phyloP scores from a whole-genome alignment of 2,329 filamentous ascomycete genomes.

The Cercospora beticola region DNA sequence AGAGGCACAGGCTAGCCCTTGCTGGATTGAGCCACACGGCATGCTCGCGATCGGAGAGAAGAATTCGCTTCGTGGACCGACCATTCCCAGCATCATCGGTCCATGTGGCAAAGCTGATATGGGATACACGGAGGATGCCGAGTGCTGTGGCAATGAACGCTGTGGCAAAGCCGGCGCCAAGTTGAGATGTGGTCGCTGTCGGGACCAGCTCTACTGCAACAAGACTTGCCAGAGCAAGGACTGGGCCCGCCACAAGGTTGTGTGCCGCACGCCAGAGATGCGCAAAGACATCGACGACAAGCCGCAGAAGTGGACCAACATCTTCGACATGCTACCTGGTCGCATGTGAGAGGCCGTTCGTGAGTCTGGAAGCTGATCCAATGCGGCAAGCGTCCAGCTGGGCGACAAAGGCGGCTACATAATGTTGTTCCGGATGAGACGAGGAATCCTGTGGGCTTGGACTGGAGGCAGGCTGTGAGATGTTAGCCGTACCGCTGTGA shows the following conservation, averaged over 20 bases:
- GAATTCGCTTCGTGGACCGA: too few relatives aligned
- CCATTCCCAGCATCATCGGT: neutral
- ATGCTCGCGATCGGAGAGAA: neutral
- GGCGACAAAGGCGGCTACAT: neutral
- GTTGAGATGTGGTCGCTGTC: neutral
- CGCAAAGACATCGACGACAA: neutral
- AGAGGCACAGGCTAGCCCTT: neutral
- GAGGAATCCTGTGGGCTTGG: neutral
- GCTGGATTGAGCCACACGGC: neutral
- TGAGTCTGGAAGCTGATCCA: neutral
- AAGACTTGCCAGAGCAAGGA: conserved; percentile 11
- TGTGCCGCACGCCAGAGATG: conserved; percentile 6
- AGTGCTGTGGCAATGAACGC: neutral
- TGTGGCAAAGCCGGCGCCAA: neutral
- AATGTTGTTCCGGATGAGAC: too few relatives aligned
- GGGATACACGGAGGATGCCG: neutral
- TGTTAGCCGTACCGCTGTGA: neutral
- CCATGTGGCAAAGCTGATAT: neutral
- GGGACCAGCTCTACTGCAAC: conserved; percentile 11
- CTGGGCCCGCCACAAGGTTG: conserved; percentile 8
- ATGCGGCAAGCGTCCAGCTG: neutral
- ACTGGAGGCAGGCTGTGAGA: neutral
- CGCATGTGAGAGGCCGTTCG: neutral
- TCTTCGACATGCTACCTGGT: neutral
- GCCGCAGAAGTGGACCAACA: conserved; percentile 4